These are phyloP conservation scores for Dictyostelium firmibasis DNA, from an alignment of 78 protist species.

Conservation along the genomic window DNA sequence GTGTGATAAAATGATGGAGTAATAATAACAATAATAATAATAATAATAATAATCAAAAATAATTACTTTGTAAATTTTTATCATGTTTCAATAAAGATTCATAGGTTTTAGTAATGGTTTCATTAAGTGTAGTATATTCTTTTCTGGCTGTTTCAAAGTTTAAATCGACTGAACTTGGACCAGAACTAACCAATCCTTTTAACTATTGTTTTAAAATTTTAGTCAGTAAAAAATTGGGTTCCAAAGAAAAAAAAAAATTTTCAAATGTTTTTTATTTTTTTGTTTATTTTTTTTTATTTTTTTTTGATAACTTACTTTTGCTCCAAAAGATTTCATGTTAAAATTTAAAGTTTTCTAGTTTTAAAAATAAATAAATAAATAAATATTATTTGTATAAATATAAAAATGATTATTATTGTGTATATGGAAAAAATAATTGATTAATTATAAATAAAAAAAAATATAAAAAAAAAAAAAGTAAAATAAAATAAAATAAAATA, in stretches of 20 bases:
- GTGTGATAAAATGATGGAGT: background rate
- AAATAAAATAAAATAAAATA: background rate
- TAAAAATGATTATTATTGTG: background rate
- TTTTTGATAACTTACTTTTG: conserved; percentile 2
- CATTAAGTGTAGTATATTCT: conserved; percentile 17
- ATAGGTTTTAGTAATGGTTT: conserved; percentile 19
- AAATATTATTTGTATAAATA: background rate
- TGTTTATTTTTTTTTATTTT: background rate
- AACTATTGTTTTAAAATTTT: background rate
- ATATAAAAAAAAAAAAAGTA: background rate
- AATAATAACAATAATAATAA: background rate
- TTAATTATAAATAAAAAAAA: background rate
- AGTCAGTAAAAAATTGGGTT: background rate
- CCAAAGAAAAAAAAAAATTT: background rate
- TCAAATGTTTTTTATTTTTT: background rate
- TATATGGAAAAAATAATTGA: background rate
- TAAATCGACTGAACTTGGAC: conserved; percentile 27
- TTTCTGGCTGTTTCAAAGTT: conserved; percentile 42
- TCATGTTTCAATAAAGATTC: conserved; percentile 42
- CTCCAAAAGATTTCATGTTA: conserved; percentile 23
- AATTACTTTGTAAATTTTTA: conserved; percentile 59
- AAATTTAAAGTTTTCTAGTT: background rate
- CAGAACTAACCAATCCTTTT: background rate
- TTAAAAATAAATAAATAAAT: background rate
- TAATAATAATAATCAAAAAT: background rate